Evolutionary conservation across 2,329 filamentous ascomycete genomes (phyloP), one percentile per base, ranked within the genome.

Genomic region (Diaporthe ampelina): DNA sequence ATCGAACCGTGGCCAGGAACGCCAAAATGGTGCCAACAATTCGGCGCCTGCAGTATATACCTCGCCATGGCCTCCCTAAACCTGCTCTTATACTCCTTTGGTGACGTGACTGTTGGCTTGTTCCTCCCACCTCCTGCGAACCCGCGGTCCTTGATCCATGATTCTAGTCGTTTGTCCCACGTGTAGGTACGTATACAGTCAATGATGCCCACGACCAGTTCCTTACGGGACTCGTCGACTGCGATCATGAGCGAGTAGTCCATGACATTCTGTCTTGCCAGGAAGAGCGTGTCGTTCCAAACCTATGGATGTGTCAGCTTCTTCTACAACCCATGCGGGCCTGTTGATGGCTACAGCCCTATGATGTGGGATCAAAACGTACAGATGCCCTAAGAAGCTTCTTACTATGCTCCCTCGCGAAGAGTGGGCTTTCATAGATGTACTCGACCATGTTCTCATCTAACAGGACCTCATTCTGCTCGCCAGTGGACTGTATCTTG

Each of bases 361-460:
- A 10, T 29, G 8, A 43, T 21, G 35, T 15, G 19, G 21, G 29
- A n/a, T 21, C 11, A 26, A 21, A 57, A 76, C 79, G 69, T 77
- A 80, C 95, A 13, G 94, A 97, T 70, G 94, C 94, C 76, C 95
- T 91, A 43, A 99, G 90, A 17, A 98, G 89, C 82, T 97, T 98
- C 86, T 98, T 98, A 32, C 95, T 96, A 84, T 99, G 96, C 82
- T 99, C 97, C 61, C 97, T 92, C 13, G 96, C 93, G 82, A 99
- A 99, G 21, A 99, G 89, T 0, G 97, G 97, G 2, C 94, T 97
- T 82, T 99, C 97, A 79, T 98, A 99, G 77, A 99, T 98, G 82
- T 97, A 98, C 82, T 99, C 97, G 13, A 99, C 97, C 89, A 99
- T 97, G 84, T 99, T 99, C 81, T 99, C 97, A 80, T 99, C 97